These are phyloP conservation scores for Chalciporus chontae DNA, from an alignment of 768 basidiomycete genomes.

Conservation along the genomic window DNA sequence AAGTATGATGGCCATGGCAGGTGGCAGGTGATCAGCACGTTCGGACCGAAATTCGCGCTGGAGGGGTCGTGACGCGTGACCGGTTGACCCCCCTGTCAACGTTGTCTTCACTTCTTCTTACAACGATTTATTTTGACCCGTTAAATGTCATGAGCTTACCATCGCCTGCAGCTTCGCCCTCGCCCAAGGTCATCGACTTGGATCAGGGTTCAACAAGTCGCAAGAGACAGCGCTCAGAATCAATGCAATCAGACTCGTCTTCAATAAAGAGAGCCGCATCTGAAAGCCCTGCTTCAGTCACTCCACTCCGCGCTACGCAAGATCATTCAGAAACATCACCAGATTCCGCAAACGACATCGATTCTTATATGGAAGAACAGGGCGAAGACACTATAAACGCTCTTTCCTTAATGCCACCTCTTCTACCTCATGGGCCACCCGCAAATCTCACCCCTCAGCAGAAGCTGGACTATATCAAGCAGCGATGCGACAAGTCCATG, in stretches of 20 bases:
- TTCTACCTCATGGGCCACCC: constrained; percentile 23
- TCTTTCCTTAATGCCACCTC: constrained; percentile 23
- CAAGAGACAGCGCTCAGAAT: constrained; percentile 72
- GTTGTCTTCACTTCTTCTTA: not conserved
- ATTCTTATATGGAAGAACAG: constrained; percentile 64
- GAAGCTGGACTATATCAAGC: constrained; percentile 50
- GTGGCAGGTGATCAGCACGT: too few species aligned
- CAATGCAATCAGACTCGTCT: constrained; percentile 71
- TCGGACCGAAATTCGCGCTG: too few species aligned
- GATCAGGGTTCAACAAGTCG: constrained; percentile 35
- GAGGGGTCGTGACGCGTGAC: not conserved
- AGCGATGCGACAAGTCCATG: constrained; percentile 47
- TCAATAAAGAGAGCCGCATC: constrained; percentile 80
- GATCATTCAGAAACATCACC: constrained; percentile 29
- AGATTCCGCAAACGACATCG: constrained; percentile 54
- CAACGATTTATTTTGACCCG: not conserved
- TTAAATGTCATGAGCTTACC: constrained; percentile 46
- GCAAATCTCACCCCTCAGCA: constrained; percentile 35
- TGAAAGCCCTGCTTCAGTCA: constrained; percentile 52
- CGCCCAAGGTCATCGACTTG: constrained; percentile 37
- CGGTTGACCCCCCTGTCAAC: constrained; percentile 6
- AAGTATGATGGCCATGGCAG: too few species aligned
- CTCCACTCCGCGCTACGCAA: constrained; percentile 23
- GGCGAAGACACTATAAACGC: constrained; percentile 35
- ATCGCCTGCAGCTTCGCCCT: constrained; percentile 40